Conservation (phyloP, 2,329 filamentous ascomycete genomes). For the Alternaria angustiovoidea region DNA sequence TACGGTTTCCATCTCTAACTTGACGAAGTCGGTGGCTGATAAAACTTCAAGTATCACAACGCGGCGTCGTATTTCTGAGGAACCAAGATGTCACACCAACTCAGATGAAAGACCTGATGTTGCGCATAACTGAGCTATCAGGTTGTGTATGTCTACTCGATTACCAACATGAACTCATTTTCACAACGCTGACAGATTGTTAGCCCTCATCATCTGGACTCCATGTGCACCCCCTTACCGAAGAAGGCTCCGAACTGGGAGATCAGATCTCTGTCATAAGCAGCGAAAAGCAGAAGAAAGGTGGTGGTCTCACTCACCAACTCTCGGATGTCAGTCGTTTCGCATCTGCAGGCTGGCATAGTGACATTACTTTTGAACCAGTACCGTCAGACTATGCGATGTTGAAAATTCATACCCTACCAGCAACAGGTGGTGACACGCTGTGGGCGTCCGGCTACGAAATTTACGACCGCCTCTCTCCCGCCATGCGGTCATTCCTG, state of each 20-base stretch:
- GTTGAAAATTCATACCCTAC: constrained; percentile 45
- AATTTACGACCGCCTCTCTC: constrained; percentile 60
- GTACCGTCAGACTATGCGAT: constrained; percentile 54
- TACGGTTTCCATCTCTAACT: constrained; percentile 41
- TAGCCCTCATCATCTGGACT: constrained; percentile 39
- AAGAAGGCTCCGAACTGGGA: constrained; percentile 53
- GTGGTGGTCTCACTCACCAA: constrained; percentile 51
- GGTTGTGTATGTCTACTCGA: constrained; percentile 60
- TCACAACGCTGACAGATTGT: constrained; percentile 7
- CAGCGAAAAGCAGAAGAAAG: constrained; percentile 45
- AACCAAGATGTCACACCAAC: constrained; percentile 64
- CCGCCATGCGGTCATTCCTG: constrained; percentile 58
- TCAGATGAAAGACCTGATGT: constrained; percentile 70
- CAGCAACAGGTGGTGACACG: constrained; percentile 47
- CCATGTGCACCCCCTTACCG: constrained; percentile 53
- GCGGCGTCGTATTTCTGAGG: constrained; percentile 75
- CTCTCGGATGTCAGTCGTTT: constrained; percentile 49
- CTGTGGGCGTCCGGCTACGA: constrained; percentile 53
- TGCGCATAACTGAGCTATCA: constrained; percentile 66
- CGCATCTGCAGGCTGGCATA: constrained; percentile 63
- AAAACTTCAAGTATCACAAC: constrained; percentile 65
- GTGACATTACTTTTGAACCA: constrained; percentile 53
- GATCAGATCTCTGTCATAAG: constrained; percentile 52
- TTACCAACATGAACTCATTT: constrained; percentile 27
- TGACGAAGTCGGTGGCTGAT: background rate